A percentile compares a stretch with the other conserved stretches of the same genome.
phyloP scores from a whole-genome alignment of 345 rosid genomes.

The Bruguiera gymnorhiza region DNA sequence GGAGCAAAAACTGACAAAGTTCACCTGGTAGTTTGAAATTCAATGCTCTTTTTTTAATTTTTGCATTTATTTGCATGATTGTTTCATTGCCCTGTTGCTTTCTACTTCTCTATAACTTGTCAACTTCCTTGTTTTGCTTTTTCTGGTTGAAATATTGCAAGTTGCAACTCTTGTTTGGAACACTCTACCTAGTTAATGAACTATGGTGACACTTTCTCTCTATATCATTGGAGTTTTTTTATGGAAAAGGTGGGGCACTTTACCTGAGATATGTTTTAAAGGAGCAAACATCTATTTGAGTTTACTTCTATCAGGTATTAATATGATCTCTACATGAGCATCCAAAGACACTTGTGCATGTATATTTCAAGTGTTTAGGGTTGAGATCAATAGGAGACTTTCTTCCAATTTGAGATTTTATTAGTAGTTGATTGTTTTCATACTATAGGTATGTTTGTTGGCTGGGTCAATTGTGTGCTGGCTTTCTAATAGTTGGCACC shows the following conservation, averaged over 20 bases:
- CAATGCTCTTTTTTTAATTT: not conserved
- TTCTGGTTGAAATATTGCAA: not conserved
- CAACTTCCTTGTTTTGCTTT: not conserved
- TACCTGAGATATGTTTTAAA: too few relatives aligned
- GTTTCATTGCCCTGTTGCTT: constrained; percentile 4
- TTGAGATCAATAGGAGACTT: not conserved
- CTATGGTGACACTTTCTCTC: too few relatives aligned
- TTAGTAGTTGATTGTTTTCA: too few relatives aligned
- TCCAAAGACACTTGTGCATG: not conserved
- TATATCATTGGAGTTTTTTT: too few relatives aligned
- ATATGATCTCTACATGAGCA: not conserved
- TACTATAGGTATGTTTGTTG: too few relatives aligned
- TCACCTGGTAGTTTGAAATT: constrained; percentile 55
- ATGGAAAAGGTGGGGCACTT: too few relatives aligned
- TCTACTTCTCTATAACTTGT: not conserved
- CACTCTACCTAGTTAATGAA: too few relatives aligned
- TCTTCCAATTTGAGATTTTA: too few relatives aligned
- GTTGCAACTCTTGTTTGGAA: not conserved
- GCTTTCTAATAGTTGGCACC: too few relatives aligned
- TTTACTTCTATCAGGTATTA: not conserved
- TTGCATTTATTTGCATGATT: not conserved
- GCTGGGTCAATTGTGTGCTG: too few relatives aligned
- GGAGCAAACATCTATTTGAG: not conserved
- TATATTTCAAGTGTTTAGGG: not conserved
- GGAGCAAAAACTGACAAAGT: constrained; percentile 88